These are phyloP conservation scores for Bathelium albidoporum DNA, from an alignment of 495 filamentous ascomycete species.

Conservation along the genomic window DNA sequence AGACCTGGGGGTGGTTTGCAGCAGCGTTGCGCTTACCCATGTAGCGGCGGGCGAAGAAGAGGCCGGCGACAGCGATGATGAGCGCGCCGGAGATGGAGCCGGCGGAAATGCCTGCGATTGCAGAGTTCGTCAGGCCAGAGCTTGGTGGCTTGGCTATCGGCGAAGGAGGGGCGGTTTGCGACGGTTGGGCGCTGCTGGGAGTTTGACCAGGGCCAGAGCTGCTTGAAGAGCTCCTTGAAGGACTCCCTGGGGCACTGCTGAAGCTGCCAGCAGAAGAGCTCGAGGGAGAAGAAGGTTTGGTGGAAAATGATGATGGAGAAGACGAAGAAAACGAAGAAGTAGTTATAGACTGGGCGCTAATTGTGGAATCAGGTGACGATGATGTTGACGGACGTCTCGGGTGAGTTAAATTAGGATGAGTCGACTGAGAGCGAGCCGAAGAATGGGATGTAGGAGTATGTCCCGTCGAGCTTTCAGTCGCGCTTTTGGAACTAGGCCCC, in stretches of 20 bases:
- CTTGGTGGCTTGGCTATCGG: neutral
- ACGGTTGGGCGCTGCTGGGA: neutral
- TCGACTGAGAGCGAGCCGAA: neutral
- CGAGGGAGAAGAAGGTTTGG: neutral
- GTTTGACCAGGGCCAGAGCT: neutral
- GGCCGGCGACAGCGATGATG: neutral
- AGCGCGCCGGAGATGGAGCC: conserved; percentile 1
- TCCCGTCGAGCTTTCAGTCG: neutral
- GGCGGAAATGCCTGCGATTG: conserved; percentile 1
- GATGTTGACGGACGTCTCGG: neutral
- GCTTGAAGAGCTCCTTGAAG: neutral
- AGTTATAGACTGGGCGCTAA: neutral
- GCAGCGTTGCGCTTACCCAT: no score
- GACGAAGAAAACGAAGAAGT: neutral
- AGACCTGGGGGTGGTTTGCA: neutral
- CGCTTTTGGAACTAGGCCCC: neutral
- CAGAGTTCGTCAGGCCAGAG: neutral
- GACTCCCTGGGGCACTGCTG: neutral
- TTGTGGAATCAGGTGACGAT: neutral
- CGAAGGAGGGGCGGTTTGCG: neutral
- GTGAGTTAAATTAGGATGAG: neutral
- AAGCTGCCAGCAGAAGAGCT: neutral
- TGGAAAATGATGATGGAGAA: neutral
- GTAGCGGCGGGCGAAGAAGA: conserved; percentile 2
- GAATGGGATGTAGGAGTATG: neutral